Base-by-base conservation (phyloP, 2,329 filamentous ascomycete genomes). In the Septoria petroselini region DNA sequence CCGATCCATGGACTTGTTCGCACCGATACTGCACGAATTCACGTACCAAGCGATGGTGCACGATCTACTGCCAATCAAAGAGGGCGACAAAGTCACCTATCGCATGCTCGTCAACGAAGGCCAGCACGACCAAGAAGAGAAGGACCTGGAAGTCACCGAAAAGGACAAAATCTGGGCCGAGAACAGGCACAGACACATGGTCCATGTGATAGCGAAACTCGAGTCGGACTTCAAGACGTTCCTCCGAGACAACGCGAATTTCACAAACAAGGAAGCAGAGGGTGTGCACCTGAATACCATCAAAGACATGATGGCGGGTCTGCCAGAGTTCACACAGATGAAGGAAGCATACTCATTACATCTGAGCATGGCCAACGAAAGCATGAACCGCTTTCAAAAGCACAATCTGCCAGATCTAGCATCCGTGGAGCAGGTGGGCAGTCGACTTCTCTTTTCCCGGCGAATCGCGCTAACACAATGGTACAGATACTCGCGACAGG, bases 11-110 rank as follows among this genome's bases (percentile, higher is more conserved):
- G 93, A 98, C 68, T 71, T 96, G 3, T 82, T 86, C 72, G 84
- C 91, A 0, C 93, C 93, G 1, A 72, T 97, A 8, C 67, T 97
- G 3, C 93, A 98, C 70, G 93, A 98, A 64, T 96, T 98, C 67
- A 96, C 93, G 9, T 98, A 97, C 68, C 93, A 98, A 70, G 90
- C 93, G 42, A 97, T 98, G 91, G 91, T 89, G 3, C 88, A 96
- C 68, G 93, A 98, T 66, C 75, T 98, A 7, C 73, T 98, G 23
- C 86, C 86, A 0, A 89, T 98, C 64, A 84, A 86, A 62, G 93
- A 97, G 46, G 85, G 81, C 18, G 90, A 95, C 58, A 95, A 93
- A 68, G 80, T 94, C 7, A 89, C 85, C 0, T 98, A 91, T 66
- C 85, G 84, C 58, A 91, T 90, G 44, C 75, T 80, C 1, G 76